These are phyloP conservation scores for Starmerella stigmatis DNA, from an alignment of 805 yeast genomes.

Conservation along the genomic window DNA sequence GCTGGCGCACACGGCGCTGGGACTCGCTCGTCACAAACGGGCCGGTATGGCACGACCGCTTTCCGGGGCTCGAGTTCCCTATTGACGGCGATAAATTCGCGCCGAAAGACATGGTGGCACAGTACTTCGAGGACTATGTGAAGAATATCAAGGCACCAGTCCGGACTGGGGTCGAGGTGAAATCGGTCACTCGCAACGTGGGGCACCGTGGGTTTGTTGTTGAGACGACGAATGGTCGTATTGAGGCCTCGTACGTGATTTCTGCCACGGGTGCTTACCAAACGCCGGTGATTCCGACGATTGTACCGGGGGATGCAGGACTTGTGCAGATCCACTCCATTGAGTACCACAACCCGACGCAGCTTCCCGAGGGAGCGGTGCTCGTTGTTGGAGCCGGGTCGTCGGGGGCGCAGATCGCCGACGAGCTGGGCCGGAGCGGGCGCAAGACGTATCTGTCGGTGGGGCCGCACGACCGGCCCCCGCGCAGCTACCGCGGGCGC, in stretches of 20 bases:
- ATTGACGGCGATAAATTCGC: conserved; percentile 12
- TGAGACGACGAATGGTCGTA: not conserved
- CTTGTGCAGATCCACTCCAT: conserved; percentile 17
- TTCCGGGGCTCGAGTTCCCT: conserved; percentile 14
- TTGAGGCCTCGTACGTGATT: conserved; percentile 11
- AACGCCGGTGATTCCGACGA: conserved; percentile 15
- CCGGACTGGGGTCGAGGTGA: conserved; percentile 10
- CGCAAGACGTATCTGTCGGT: conserved; percentile 14
- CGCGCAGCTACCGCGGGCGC: conserved; percentile 19
- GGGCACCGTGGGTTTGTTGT: conserved; percentile 13
- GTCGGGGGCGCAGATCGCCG: conserved; percentile 22
- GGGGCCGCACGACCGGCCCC: conserved; percentile 21
- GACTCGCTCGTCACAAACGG: conserved; percentile 21
- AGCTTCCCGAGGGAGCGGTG: conserved; percentile 15
- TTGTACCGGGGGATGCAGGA: conserved; percentile 9
- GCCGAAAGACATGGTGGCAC: conserved; percentile 13
- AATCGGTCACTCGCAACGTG: not conserved
- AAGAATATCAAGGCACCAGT: conserved; percentile 14
- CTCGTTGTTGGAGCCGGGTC: conserved; percentile 22
- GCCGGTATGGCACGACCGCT: conserved; percentile 22
- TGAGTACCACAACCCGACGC: conserved; percentile 14
- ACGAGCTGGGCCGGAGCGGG: conserved; percentile 11
- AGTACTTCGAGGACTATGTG: conserved; percentile 16
- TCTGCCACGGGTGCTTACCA: conserved; percentile 22
- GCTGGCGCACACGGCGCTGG: conserved; percentile 22